These are phyloP conservation scores for Aureobasidium melanogenum DNA, from an alignment of 2,329 filamentous ascomycete genomes.

Conservation along the genomic window DNA sequence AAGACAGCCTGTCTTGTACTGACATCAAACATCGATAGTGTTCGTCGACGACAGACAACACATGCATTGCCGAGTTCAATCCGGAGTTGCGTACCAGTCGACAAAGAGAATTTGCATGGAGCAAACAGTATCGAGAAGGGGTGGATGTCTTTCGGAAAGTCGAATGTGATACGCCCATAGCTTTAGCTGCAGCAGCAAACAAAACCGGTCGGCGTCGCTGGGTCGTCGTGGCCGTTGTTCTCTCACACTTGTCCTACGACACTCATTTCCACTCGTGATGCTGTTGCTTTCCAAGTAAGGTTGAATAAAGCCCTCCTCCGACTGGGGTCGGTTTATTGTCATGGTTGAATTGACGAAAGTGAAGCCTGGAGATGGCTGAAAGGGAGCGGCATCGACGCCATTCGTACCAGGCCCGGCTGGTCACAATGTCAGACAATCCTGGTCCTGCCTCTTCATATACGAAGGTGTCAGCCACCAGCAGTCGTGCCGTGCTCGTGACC, in stretches of 20 bases:
- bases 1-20: background rate
- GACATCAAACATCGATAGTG: background rate
- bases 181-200: background rate
- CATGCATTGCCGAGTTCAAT: background rate
- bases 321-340: background rate
- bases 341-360: background rate
- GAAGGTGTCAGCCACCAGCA: background rate
- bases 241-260: background rate
- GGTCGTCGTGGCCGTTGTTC: background rate
- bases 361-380: background rate
- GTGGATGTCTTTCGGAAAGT: background rate
- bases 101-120: background rate
- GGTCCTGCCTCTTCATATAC: background rate
- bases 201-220: background rate
- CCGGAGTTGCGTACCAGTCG: background rate
- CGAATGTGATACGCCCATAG: background rate
- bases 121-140: background rate
- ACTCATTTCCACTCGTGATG: background rate
- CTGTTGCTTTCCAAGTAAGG: background rate
- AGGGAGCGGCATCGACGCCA: background rate
- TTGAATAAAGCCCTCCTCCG: background rate
- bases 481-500: constrained; percentile 3
- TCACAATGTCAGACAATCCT: background rate
- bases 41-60: background rate
- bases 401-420: background rate